Evolutionary conservation across 2,329 filamentous ascomycete genomes (phyloP).

Genomic region (Epichloe baconii): DNA sequence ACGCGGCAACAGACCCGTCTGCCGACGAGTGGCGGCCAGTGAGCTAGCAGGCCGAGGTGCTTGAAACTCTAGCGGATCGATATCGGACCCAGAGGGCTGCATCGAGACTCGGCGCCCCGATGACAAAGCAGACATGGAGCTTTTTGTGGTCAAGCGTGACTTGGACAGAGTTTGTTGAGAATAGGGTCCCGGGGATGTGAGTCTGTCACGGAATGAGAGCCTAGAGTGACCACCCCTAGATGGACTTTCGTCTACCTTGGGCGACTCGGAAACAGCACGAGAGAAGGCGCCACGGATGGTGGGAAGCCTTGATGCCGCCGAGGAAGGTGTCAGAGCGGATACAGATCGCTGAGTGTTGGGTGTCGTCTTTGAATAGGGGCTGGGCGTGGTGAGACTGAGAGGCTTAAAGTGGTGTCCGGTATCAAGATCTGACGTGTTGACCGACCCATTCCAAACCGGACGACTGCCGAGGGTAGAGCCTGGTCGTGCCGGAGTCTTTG

Average conservation of each 20-base stretch:
- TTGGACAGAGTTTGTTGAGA: slow-evolving; percentile 32
- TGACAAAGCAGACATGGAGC: slow-evolving; percentile 28
- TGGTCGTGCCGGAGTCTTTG: slow-evolving; percentile 28
- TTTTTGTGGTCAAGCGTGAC: slow-evolving; percentile 29
- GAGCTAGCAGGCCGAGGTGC: slow-evolving; percentile 42
- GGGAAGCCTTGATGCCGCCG: slow-evolving; percentile 33
- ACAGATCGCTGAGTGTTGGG: slow-evolving; percentile 27
- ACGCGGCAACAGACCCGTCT: slow-evolving; percentile 41
- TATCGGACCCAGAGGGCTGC: slow-evolving; percentile 30
- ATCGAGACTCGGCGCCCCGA: slow-evolving; percentile 39
- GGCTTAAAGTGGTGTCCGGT: slow-evolving; percentile 58
- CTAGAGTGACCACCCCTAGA: slow-evolving; percentile 29
- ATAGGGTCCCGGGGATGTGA: slow-evolving; percentile 36
- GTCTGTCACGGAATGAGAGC: slow-evolving; percentile 41
- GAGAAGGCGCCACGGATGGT: slow-evolving; percentile 33
- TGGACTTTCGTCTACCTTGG: slow-evolving; percentile 31
- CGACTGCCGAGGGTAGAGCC: slow-evolving; percentile 37
- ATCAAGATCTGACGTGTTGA: slow-evolving; percentile 49
- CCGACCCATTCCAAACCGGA: slow-evolving; percentile 61
- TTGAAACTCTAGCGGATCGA: slow-evolving; percentile 16
- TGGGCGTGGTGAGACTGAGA: slow-evolving; percentile 45
- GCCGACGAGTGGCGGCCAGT: slow-evolving; percentile 33
- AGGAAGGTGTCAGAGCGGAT: slow-evolving; percentile 29
- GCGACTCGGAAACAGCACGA: slow-evolving; percentile 35
- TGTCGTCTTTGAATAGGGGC: slow-evolving; percentile 37